These are phyloP conservation scores for Boletus sp. DNA, from an alignment of 1,284 basidiomycete genomes.

Conservation along the genomic window DNA sequence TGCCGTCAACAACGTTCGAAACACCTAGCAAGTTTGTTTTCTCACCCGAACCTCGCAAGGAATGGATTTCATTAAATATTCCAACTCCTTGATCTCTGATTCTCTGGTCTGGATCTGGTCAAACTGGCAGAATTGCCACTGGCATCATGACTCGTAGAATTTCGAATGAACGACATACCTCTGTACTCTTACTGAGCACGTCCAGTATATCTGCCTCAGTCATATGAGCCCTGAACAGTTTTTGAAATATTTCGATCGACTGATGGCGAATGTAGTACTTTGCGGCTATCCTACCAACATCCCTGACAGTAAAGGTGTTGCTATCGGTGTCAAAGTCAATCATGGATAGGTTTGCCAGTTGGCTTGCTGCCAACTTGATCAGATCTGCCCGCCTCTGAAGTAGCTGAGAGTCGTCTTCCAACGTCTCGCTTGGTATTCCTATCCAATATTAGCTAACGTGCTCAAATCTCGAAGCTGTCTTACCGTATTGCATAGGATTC, in stretches of 20 bases:
- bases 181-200: slow-evolving; percentile 90
- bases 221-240: slow-evolving; percentile 83
- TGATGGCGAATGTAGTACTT: slow-evolving; percentile 93
- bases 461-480: slow-evolving; percentile 17
- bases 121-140: slow-evolving; percentile 58
- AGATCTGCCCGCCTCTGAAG: slow-evolving; percentile 77
- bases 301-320: slow-evolving; percentile 75
- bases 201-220: slow-evolving; percentile 91
- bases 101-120: slow-evolving; percentile 95
- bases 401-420: slow-evolving; percentile 79
- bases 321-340: slow-evolving; percentile 75
- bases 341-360: slow-evolving; percentile 83
- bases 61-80: slow-evolving; percentile 66
- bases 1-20: background rate
- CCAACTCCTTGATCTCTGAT: slow-evolving; percentile 86
- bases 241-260: slow-evolving; percentile 84
- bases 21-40: slow-evolving; percentile 7
- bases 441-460: slow-evolving; percentile 4
- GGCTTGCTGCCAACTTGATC: slow-evolving; percentile 70
- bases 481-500: slow-evolving; percentile 92
- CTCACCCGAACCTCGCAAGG: slow-evolving; percentile 81
- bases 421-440: slow-evolving; percentile 82
- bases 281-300: slow-evolving; percentile 93
- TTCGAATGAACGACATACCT: slow-evolving; percentile 53
- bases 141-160: background rate